Base-by-base conservation (phyloP, 306 rosid species). In the Dalbergia cultrata region DNA sequence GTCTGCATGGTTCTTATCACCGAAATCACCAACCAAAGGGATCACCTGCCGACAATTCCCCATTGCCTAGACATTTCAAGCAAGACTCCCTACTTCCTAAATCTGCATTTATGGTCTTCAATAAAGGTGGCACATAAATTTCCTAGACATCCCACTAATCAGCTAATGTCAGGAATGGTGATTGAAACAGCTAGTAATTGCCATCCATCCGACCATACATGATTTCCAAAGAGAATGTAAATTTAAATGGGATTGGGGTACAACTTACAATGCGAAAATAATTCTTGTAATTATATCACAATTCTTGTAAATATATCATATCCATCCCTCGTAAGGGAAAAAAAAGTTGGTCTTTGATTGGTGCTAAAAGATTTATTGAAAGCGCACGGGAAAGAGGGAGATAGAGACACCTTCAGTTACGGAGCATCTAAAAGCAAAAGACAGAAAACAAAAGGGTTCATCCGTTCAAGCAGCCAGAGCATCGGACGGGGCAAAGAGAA, bases 391-490 rank as follows among this genome's bases (percentile, higher is more conserved):
- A 78, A 77, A 90, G 86, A 64, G 85, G 85, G 72, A 84, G 86
- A 80, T 80, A 90, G 82, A 88, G 89, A 81, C 82, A 80, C 73
- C 85, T 86, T 85, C 84, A 86, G 80, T 79, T 82, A 78, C 81
- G 82, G 84, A 79, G 57, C 69, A 57, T 37, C 83, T 75, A 69
- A 84, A 86, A 88, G 89, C 81, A 80, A 87, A 90, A 87, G 92
- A 65, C 64, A 49, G 54, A 67, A 5, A 73, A 68, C 81, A 80
- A 73, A 8, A 72, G 67, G 44, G 69, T 81, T 34, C 33, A 58
- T 83, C 82, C 85, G 79, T 84, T 74, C 75, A 85, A 68, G 52
- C 63, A 61, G 13, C 44, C 68, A 81, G 71, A 70, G 61, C 72
- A 74, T 19, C 56, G 72, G 80, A 57, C 74, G 70, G 62, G 21